A percentile compares a stretch with the other conserved stretches of the same genome.
These are phyloP conservation scores for Cucurbita argyrosperma DNA, from an alignment of 306 rosid genomes.

Conservation along the genomic window DNA sequence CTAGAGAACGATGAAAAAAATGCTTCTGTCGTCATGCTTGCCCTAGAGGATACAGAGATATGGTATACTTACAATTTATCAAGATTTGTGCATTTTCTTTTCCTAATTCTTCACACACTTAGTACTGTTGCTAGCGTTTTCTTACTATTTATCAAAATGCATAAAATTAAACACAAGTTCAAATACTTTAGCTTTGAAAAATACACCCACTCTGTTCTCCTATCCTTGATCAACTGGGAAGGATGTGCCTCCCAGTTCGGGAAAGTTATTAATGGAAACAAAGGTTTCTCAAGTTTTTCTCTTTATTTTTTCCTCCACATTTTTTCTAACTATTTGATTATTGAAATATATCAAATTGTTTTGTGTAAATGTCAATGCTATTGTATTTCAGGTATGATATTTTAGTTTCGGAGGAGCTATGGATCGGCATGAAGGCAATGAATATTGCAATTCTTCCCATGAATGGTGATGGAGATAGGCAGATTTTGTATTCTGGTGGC, in stretches of 20 bases:
- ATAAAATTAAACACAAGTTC: background rate
- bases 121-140: background rate
- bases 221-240: background rate
- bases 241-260: background rate
- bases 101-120: background rate
- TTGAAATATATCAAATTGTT: background rate
- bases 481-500: conserved; percentile 30
- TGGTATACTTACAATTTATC: conserved; percentile 22
- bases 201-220: background rate
- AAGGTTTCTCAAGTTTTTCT: background rate
- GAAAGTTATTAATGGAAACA: background rate
- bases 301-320: background rate
- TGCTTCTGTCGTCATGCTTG: conserved; percentile 30
- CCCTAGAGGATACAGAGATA: conserved; percentile 29
- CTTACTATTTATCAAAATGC: background rate
- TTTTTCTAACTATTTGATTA: background rate
- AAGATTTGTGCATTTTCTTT: background rate
- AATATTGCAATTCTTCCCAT: conserved; percentile 23
- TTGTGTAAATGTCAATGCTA: conserved; percentile 5
- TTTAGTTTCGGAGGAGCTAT: conserved; percentile 31
- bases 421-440: conserved; percentile 33
- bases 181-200: background rate
- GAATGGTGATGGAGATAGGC: conserved; percentile 36
- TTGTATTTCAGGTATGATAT: conserved; percentile 37
- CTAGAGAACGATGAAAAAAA: conserved; percentile 46